Evolutionary conservation across 441 rosid genomes (phyloP).

Genomic region (Bocquillonia castaneifolia): DNA sequence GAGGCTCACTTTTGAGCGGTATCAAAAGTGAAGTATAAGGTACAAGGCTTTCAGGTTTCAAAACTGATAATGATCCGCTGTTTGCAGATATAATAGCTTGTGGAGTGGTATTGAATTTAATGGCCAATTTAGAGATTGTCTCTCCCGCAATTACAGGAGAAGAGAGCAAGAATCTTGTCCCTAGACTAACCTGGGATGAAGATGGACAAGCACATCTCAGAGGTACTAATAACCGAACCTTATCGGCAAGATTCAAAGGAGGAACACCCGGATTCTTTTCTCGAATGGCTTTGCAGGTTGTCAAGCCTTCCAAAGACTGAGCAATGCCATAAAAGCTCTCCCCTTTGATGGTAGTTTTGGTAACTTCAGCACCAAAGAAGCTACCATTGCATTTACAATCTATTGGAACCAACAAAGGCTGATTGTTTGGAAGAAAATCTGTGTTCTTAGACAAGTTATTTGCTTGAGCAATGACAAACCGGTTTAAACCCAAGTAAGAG

Average conservation of each 20-base stretch:
- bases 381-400: slow-evolving; percentile 55
- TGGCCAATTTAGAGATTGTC: slow-evolving; percentile 46
- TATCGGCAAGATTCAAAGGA: slow-evolving; percentile 42
- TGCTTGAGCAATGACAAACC: slow-evolving; percentile 38
- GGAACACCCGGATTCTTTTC: slow-evolving; percentile 48
- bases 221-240: slow-evolving; percentile 41
- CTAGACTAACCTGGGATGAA: slow-evolving; percentile 24
- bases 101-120: slow-evolving; percentile 52
- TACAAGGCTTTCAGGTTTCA: slow-evolving; percentile 31
- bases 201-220: slow-evolving; percentile 61
- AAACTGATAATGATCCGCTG: slow-evolving; percentile 35
- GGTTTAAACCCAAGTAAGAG: slow-evolving; percentile 47
- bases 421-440: slow-evolving; percentile 41
- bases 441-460: slow-evolving; percentile 51
- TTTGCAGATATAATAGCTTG: slow-evolving; percentile 62
- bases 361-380: slow-evolving; percentile 46
- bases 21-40: slow-evolving; percentile 52
- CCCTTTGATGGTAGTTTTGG: slow-evolving; percentile 47
- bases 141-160: slow-evolving; percentile 60
- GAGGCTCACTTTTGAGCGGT: slow-evolving; percentile 49
- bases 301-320: slow-evolving; percentile 63
- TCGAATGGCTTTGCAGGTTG: slow-evolving; percentile 55
- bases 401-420: slow-evolving; percentile 54
- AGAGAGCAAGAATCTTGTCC: slow-evolving; percentile 42
- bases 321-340: slow-evolving; percentile 58